Conservation (phyloP, 2,329 filamentous ascomycete genomes). For the Ophiosphaerella korrae region DNA sequence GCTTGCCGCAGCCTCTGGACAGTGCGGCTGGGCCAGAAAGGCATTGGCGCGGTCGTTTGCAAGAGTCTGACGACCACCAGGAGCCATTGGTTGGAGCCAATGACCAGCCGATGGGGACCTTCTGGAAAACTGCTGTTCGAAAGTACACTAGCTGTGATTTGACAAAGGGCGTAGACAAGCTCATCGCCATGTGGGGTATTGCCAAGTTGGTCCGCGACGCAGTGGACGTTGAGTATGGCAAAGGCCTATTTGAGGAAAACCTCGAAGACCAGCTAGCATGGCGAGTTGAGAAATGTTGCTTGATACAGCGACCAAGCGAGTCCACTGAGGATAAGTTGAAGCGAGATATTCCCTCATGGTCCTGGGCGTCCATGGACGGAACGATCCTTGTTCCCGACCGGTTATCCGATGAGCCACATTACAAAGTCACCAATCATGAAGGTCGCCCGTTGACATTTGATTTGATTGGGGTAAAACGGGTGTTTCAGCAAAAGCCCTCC, state of each 20-base stretch:
- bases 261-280: slow-evolving; percentile 35
- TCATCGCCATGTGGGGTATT: slow-evolving; percentile 35
- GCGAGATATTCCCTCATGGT: slow-evolving; percentile 27
- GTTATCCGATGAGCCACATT: slow-evolving; percentile 13
- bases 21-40: not conserved
- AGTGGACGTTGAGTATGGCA: slow-evolving; percentile 23
- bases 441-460: slow-evolving; percentile 13
- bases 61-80: not conserved
- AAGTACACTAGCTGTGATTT: slow-evolving; percentile 31
- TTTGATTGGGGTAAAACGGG: slow-evolving; percentile 11
- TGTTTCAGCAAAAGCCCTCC: not conserved
- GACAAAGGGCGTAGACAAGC: slow-evolving; percentile 26
- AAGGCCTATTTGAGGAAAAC: slow-evolving; percentile 28
- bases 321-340: not conserved
- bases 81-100: slow-evolving; percentile 19
- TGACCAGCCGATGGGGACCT: slow-evolving; percentile 24
- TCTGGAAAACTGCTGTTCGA: slow-evolving; percentile 30
- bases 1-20: not conserved
- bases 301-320: slow-evolving; percentile 13
- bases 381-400: slow-evolving; percentile 18
- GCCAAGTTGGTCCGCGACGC: slow-evolving; percentile 32
- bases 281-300: slow-evolving; percentile 21
- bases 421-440: slow-evolving; percentile 20
- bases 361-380: slow-evolving; percentile 29
- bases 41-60: slow-evolving; percentile 1